Percentiles rank a stretch among this genome's conserved stretches.
phyloP scores from a whole-genome alignment of 768 basidiomycete genomes.

The Kwoniella shandongensis region DNA sequence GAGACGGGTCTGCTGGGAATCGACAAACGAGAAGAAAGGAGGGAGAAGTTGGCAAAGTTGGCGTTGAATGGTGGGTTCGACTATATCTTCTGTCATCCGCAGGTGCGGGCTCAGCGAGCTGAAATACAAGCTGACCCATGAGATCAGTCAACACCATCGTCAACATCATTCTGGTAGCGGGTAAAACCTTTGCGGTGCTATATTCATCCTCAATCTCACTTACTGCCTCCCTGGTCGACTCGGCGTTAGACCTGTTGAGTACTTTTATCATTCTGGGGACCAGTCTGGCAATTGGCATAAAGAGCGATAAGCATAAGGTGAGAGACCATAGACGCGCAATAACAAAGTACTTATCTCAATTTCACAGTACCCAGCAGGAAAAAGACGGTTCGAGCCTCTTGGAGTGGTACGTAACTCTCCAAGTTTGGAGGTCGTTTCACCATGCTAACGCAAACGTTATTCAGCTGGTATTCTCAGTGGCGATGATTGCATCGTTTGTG shows the following conservation, averaged over 20 bases:
- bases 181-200: constrained; percentile 54
- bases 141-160: constrained; percentile 47
- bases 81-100: neutral
- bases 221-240: constrained; percentile 55
- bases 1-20: constrained; percentile 22
- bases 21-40: constrained; percentile 30
- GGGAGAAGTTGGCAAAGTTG: constrained; percentile 41
- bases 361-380: constrained; percentile 53
- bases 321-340: too few relatives aligned
- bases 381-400: constrained; percentile 54
- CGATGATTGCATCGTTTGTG: constrained; percentile 54
- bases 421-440: too few relatives aligned
- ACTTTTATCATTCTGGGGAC: constrained; percentile 56
- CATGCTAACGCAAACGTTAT: neutral
- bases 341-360: too few relatives aligned
- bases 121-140: too few relatives aligned
- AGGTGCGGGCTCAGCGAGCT: neutral
- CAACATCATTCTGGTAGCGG: constrained; percentile 54
- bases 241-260: constrained; percentile 55
- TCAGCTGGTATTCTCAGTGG: constrained; percentile 54
- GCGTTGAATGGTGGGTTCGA: constrained; percentile 46
- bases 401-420: constrained; percentile 47
- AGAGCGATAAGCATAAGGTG: constrained; percentile 38
- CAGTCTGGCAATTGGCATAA: constrained; percentile 48
- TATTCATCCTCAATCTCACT: constrained; percentile 55